Percentiles rank a stretch among this genome's conserved stretches.
Conservation (phyloP, 2,329 filamentous ascomycete species). For the Fusarium sp. region DNA sequence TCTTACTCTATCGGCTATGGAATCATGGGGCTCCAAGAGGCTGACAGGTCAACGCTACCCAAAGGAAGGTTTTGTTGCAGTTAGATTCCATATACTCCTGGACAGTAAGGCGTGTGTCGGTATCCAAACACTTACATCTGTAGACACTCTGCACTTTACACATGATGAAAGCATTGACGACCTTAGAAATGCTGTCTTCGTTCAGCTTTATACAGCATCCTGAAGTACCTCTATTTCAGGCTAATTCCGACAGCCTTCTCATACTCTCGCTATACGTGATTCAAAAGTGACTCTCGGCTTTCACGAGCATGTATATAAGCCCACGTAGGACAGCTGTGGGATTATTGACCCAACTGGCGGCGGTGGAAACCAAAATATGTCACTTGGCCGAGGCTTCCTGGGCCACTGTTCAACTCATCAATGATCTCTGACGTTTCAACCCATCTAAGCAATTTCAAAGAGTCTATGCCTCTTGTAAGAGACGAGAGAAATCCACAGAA, state of each 20-base stretch:
- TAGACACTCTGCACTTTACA: background rate
- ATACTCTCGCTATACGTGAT: slow-evolving; percentile 44
- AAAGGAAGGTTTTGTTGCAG: background rate
- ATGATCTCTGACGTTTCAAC: slow-evolving; percentile 25
- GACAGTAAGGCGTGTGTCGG: background rate
- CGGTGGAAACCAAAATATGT: slow-evolving; percentile 57
- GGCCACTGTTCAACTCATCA: slow-evolving; percentile 25
- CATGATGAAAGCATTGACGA: slow-evolving; percentile 45
- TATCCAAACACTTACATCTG: background rate
- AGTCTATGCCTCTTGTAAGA: background rate
- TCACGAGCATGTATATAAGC: slow-evolving; percentile 56
- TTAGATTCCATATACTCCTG: background rate
- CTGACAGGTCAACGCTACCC: background rate
- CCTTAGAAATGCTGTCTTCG: slow-evolving; percentile 48
- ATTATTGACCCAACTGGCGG: slow-evolving; percentile 53
- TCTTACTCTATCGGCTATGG: background rate
- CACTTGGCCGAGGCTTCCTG: slow-evolving; percentile 2
- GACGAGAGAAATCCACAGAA: background rate
- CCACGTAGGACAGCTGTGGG: slow-evolving; percentile 57
- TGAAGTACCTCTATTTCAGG: slow-evolving; percentile 48
- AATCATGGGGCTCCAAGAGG: background rate
- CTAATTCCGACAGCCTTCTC: slow-evolving; percentile 54
- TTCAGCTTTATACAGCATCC: slow-evolving; percentile 53
- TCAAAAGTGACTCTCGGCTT: background rate
- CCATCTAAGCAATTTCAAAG: background rate